Evolutionary conservation across 2,329 filamentous ascomycete species (phyloP).

Genomic region (Neurospora crassa): DNA sequence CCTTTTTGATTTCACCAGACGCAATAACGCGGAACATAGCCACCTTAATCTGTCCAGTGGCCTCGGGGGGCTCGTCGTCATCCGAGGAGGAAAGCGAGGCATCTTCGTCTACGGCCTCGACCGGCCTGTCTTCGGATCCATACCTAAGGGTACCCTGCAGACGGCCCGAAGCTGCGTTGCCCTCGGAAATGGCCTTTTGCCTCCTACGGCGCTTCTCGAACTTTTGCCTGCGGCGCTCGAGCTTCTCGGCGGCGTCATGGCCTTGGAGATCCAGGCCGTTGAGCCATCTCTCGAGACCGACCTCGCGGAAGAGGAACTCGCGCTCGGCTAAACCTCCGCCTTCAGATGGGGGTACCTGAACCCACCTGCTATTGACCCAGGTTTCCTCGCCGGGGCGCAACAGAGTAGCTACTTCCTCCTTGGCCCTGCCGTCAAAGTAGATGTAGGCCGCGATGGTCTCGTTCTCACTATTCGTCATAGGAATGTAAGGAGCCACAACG

Average conservation of each 20-base stretch:
- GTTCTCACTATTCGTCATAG: slow-evolving; percentile 84
- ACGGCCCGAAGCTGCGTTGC: slow-evolving; percentile 29
- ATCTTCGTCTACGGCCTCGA: slow-evolving; percentile 64
- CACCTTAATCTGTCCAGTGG: slow-evolving; percentile 95
- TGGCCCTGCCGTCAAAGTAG: slow-evolving; percentile 90
- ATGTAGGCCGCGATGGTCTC: slow-evolving; percentile 98
- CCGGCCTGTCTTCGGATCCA: slow-evolving; percentile 63
- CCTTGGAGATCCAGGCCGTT: slow-evolving; percentile 94
- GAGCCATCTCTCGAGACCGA: slow-evolving; percentile 90
- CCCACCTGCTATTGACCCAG: slow-evolving; percentile 98
- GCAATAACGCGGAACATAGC: slow-evolving; percentile 92
- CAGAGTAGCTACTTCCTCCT: slow-evolving; percentile 94
- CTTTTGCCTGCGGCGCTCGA: slow-evolving; percentile 81
- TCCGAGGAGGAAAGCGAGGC: slow-evolving; percentile 70
- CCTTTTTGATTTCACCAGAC: slow-evolving; percentile 93
- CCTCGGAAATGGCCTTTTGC: slow-evolving; percentile 40
- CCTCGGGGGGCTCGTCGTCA: slow-evolving; percentile 86
- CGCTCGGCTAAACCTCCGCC: slow-evolving; percentile 91
- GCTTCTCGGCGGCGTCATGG: slow-evolving; percentile 78
- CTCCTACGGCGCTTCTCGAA: slow-evolving; percentile 59
- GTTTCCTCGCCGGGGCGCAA: slow-evolving; percentile 91
- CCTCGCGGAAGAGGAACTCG: slow-evolving; percentile 94
- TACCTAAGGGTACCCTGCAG: slow-evolving; percentile 62
- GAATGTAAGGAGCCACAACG: slow-evolving; percentile 75
- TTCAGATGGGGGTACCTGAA: slow-evolving; percentile 83